phyloP scores from a whole-genome alignment of 306 rosid genomes.

The Trifolium repens region DNA sequence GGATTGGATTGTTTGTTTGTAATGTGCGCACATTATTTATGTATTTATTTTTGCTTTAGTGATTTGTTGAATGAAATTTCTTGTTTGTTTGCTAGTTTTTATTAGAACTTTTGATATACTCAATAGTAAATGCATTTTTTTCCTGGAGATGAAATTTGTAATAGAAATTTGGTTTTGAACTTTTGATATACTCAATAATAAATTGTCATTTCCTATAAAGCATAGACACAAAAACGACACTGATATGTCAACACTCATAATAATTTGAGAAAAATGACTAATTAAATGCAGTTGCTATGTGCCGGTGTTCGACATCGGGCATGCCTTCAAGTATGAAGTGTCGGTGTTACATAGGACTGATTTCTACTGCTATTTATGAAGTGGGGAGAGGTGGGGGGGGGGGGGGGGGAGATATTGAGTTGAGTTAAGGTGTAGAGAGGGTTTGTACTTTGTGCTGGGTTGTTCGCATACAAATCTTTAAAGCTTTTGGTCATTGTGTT shows the following conservation, averaged over 20 bases:
- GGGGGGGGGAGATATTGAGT: neutral
- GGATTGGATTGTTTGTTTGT: slow-evolving; percentile 18
- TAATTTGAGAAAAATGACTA: too few species aligned
- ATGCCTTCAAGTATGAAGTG: too few species aligned
- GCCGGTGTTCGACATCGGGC: too few species aligned
- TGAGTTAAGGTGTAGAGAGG: slow-evolving; percentile 4
- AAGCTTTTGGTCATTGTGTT: neutral
- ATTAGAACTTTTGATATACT: neutral
- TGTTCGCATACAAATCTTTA: neutral
- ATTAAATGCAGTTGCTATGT: too few species aligned
- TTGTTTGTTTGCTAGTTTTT: neutral
- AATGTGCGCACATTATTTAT: neutral
- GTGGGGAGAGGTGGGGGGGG: neutral
- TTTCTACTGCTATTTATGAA: slow-evolving; percentile 14
- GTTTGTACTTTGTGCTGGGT: neutral
- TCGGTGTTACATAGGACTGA: too few species aligned
- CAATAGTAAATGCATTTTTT: neutral
- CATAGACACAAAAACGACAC: too few species aligned
- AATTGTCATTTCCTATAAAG: neutral
- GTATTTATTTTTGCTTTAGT: neutral
- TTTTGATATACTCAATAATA: too few species aligned
- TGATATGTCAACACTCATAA: too few species aligned
- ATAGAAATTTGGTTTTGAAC: neutral
- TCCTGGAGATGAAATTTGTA: slow-evolving; percentile 10
- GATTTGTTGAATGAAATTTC: slow-evolving; percentile 4